phyloP scores from a whole-genome alignment of 495 filamentous ascomycete species.

The Beverwykella pulmonaria region DNA sequence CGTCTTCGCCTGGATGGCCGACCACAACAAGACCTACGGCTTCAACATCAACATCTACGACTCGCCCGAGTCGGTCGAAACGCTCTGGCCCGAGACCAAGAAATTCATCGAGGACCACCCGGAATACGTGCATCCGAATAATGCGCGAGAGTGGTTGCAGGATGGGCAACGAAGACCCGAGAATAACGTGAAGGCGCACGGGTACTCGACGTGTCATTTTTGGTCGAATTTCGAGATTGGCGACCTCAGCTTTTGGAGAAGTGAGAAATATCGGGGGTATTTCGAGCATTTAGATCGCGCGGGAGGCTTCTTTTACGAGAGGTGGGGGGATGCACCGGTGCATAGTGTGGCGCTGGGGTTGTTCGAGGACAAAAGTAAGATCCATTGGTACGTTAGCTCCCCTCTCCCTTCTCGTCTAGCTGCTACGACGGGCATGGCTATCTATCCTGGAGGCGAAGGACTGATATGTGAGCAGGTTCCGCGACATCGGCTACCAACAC shows the following conservation, averaged over 20 bases:
- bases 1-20: conserved; percentile 96
- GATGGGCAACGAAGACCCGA: conserved; percentile 77
- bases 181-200: conserved; percentile 76
- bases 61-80: conserved; percentile 77
- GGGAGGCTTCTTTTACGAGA: conserved; percentile 98
- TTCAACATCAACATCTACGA: conserved; percentile 99
- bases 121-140: conserved; percentile 78
- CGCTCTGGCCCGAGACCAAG: conserved; percentile 91
- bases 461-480: conserved; percentile 70
- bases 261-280: conserved; percentile 88
- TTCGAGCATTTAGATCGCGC: conserved; percentile 94
- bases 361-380: conserved; percentile 85
- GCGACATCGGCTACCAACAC: conserved; percentile 98
- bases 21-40: conserved; percentile 97
- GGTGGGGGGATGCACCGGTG: conserved; percentile 98
- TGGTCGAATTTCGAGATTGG: conserved; percentile 99
- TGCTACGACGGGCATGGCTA: not conserved
- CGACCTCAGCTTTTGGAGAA: conserved; percentile 92
- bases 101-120: conserved; percentile 83
- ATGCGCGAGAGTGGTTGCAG: conserved; percentile 83
- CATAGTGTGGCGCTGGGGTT: conserved; percentile 93
- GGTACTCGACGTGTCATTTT: conserved; percentile 99
- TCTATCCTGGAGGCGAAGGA: not conserved
- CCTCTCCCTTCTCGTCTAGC: not conserved
- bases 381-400: conserved; percentile 79